Conservation (phyloP, 441 rosid species). For the Melastoma candidum region DNA sequence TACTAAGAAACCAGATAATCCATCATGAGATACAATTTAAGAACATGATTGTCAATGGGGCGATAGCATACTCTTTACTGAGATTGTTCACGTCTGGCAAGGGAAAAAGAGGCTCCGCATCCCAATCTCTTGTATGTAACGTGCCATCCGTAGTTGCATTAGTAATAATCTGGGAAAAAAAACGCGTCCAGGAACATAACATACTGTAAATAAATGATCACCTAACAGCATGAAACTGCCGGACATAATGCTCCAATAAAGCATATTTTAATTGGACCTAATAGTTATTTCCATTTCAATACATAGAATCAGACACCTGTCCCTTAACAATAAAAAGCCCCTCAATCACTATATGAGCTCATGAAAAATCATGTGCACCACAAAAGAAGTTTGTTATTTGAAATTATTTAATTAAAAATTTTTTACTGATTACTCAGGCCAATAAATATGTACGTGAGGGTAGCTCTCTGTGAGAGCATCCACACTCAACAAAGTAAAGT, state of each 20-base stretch:
- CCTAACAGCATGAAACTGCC: slow-evolving; percentile 1
- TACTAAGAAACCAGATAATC: slow-evolving; percentile 6
- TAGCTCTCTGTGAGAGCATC: too few species aligned
- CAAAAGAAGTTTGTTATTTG: too few species aligned
- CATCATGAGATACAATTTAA: not conserved
- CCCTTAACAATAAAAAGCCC: not conserved
- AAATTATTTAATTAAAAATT: too few species aligned
- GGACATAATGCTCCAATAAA: too few species aligned
- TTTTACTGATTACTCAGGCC: too few species aligned
- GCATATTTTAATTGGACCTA: too few species aligned
- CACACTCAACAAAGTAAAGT: too few species aligned
- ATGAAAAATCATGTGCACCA: not conserved
- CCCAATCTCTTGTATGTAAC: slow-evolving; percentile 81
- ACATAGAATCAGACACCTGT: not conserved
- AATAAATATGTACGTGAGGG: too few species aligned
- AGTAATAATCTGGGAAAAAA: slow-evolving; percentile 47
- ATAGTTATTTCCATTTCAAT: not conserved
- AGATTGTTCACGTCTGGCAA: slow-evolving; percentile 35
- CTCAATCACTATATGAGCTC: not conserved
- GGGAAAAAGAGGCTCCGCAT: slow-evolving; percentile 76
- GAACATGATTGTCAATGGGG: slow-evolving; percentile 1
- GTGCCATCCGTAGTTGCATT: slow-evolving; percentile 73
- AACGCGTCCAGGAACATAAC: not conserved
- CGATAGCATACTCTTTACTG: slow-evolving; percentile 42
- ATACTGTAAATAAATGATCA: not conserved